Evolutionary conservation across 805 yeast genomes (phyloP), one percentile per base, ranked within the genome.

Genomic region (Wickerhamiella australiensis): DNA sequence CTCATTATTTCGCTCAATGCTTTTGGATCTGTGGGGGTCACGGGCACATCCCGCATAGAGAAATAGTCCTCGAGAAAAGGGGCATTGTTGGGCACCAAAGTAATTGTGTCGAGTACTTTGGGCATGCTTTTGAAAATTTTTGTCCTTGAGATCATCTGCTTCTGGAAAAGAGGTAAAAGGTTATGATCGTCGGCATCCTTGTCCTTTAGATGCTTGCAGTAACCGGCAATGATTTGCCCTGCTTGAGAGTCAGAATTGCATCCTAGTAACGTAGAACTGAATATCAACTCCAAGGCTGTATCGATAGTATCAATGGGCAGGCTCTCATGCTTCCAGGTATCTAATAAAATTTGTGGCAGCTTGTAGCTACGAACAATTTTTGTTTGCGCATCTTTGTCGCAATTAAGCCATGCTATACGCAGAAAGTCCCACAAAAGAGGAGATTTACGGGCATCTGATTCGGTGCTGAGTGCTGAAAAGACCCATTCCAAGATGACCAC

Each of bases 401-500:
- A 43, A 2, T 8, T 11, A 6, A 15, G 21, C 60, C 60, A 58
- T 3, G 53, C 20, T 1, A 21, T 8, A 4, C 22, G 17, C 12
- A 56, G 26, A 0, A 53, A 25, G 8, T 33, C n/a, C 65, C 64
- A 62, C 1, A 55, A n/a, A n/a, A 40, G 38, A 2, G 46, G 26
- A 15, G 46, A 29, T 11, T 22, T 12, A 8, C 56, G 47, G 1
- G 57, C 60, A 5, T 41, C 25, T 11, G 52, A 21, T 20, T 54
- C 61, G 15, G 47, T 40, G 5, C 55, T 51, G 7, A 63, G 46
- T 48, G 55, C 57, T 38, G 64, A 65, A 43, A 67, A 55, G 41
- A 58, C 47, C 69, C 69, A 67, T 25, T 67, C 69, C 18, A 65
- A 49, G 3, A 67, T 42, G n/a, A 66, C 64, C 2, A 53, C 50